Percentiles rank a stretch among this genome's conserved stretches.
phyloP scores from a whole-genome alignment of 371 early-diverging fungal genomes.

The Actinomortierella ambigua region DNA sequence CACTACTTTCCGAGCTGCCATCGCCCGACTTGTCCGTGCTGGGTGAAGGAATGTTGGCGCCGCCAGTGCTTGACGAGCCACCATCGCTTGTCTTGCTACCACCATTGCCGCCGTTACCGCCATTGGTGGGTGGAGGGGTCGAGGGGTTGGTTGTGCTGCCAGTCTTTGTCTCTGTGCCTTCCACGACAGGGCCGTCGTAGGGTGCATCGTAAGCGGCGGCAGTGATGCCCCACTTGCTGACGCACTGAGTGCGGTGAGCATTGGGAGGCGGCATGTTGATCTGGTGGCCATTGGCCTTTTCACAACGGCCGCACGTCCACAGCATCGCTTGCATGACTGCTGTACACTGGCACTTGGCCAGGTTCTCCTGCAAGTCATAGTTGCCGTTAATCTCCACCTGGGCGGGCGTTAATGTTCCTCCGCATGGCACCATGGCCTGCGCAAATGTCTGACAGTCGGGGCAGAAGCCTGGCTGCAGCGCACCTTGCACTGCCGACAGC shows the following conservation, averaged over 20 bases:
- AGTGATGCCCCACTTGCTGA: conserved; percentile 17
- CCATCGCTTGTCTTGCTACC: not conserved
- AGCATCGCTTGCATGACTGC: conserved; percentile 26
- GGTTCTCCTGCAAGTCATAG: conserved; percentile 18
- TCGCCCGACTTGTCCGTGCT: conserved; percentile 13
- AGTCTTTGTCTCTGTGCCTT: conserved; percentile 24
- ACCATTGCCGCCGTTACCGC: conserved; percentile 9
- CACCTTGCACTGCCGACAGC: conserved; percentile 19
- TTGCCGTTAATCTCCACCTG: conserved; percentile 20
- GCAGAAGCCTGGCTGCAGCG: conserved; percentile 26
- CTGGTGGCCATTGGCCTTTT: conserved; percentile 15
- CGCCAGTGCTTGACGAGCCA: conserved; percentile 3
- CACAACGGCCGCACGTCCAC: conserved; percentile 36
- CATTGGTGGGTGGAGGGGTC: not conserved
- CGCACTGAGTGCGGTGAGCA: conserved; percentile 24
- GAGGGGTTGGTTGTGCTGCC: conserved; percentile 6
- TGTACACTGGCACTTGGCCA: conserved; percentile 30
- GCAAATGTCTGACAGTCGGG: conserved; percentile 40
- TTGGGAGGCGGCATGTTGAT: conserved; percentile 25
- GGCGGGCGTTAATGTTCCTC: conserved; percentile 18
- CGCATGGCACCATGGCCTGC: conserved; percentile 26
- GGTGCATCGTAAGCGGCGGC: conserved; percentile 8
- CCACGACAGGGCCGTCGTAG: conserved; percentile 23
- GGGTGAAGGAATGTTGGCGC: not conserved
- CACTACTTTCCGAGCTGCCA: not conserved